Evolutionary conservation across 2,329 filamentous ascomycete species (phyloP), one percentile per base, ranked within the genome.

Genomic region (Claviceps fusiformis): DNA sequence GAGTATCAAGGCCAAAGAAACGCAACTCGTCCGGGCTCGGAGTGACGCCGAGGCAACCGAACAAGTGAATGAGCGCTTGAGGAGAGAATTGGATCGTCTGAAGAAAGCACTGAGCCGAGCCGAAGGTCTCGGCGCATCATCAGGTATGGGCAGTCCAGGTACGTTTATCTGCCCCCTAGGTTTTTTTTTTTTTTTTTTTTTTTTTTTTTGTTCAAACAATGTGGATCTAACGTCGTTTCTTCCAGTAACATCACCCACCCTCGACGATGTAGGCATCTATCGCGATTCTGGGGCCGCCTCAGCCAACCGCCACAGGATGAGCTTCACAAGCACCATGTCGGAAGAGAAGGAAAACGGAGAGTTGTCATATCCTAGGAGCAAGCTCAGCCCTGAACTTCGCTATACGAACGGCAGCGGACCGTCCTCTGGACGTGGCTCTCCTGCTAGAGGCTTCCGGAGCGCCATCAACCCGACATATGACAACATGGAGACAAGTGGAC

Each of bases 1-100:
- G 46, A 93, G 90, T 62, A 95, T 98, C 73, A 97, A 97, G 69
- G 93, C 93, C 15, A 98, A 98, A 71, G 93, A 98, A 70, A 97
- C 93, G 3, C 93, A 98, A 64, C 79, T 98, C 5, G 92, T 97
- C 10, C 85, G 93, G 48, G 91, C 93, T 11, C 81, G 91, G 54
- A 90, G 87, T 60, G 93, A 98, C 64, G 87, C 86, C 37, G 92
- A 97, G 68, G 83, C 88, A 0, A 88, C 91, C 0, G 90, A 96
- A 67, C 85, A 90, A 63, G 86, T 84, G 56, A 90, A 93, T 53
- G 88, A 93, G 58, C 85, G 88, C 56, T 79, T 95, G 54, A 79
- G 87, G 59, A 83, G 91, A 54, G 93, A 98, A 71, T 85, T 96
- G 50, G 93, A 98, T 61, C 82, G 93, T 54, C 76, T 98, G 58